Percentiles rank a stretch among this genome's conserved stretches.
Conservation (phyloP, 495 filamentous ascomycete genomes). For the Xylaria acuta region DNA sequence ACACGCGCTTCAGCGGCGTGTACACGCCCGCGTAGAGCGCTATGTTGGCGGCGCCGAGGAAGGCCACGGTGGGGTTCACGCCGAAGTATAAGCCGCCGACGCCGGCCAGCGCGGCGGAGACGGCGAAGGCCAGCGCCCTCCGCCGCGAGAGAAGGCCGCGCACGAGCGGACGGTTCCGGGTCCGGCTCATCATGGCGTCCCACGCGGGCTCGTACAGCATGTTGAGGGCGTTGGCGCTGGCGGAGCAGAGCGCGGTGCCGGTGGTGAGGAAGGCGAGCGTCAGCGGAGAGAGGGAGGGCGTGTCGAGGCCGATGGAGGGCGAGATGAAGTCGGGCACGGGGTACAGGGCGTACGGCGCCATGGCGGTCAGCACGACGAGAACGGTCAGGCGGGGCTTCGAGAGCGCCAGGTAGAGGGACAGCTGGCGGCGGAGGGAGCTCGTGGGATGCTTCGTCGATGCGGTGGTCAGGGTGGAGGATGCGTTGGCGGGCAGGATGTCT, state of each 20-base stretch:
- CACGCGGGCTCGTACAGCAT: constrained; percentile 94
- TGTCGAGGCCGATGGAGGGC: constrained; percentile 66
- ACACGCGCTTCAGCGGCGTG: constrained; percentile 88
- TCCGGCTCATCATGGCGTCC: constrained; percentile 91
- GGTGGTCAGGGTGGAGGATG: constrained; percentile 78
- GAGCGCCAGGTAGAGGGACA: constrained; percentile 89
- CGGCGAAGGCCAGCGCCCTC: constrained; percentile 81
- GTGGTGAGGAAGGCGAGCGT: constrained; percentile 91
- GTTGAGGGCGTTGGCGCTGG: constrained; percentile 91
- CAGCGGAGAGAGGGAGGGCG: constrained; percentile 85
- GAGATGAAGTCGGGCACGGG: constrained; percentile 80
- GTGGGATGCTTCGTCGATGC: constrained; percentile 71
- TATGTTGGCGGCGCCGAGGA: constrained; percentile 85
- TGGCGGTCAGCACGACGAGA: constrained; percentile 88
- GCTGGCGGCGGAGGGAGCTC: constrained; percentile 71
- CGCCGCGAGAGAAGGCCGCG: constrained; percentile 77
- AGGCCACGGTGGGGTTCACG: constrained; percentile 91
- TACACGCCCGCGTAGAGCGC: constrained; percentile 88
- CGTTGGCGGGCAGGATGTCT: constrained; percentile 71
- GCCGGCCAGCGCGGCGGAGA: constrained; percentile 69
- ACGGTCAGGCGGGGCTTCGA: constrained; percentile 94
- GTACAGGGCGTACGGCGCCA: constrained; percentile 90
- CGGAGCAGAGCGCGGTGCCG: constrained; percentile 84
- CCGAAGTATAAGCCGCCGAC: constrained; percentile 78
- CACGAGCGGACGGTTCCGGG: constrained; percentile 86